A percentile compares a stretch with the other conserved stretches of the same genome.
phyloP scores from a whole-genome alignment of 768 basidiomycete species.

The Pisolithus tinctorius region DNA sequence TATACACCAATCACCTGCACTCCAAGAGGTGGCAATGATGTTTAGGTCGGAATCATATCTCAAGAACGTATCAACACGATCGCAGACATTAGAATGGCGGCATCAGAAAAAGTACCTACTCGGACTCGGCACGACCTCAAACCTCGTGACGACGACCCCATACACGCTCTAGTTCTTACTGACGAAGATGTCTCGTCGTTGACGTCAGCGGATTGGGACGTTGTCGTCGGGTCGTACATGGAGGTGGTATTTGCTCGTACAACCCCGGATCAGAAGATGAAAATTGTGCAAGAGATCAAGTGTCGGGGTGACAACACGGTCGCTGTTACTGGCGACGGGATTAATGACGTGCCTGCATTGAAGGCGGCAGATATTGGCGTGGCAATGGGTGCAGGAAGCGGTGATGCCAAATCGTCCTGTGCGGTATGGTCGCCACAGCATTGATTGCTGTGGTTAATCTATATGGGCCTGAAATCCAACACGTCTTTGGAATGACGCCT shows the following conservation, averaged over 20 bases:
- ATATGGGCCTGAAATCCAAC: conserved; percentile 39
- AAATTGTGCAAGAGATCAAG: conserved; percentile 51
- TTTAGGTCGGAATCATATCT: conserved; percentile 37
- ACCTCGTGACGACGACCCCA: conserved; percentile 31
- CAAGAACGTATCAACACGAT: conserved; percentile 31
- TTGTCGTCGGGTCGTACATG: conserved; percentile 30
- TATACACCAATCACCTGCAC: conserved; percentile 7
- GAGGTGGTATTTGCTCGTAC: conserved; percentile 49
- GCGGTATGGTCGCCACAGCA: conserved; percentile 34
- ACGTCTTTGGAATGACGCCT: conserved; percentile 35
- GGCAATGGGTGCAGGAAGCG: conserved; percentile 41
- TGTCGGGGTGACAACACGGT: conserved; percentile 41
- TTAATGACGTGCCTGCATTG: conserved; percentile 45
- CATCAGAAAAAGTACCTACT: conserved; percentile 6
- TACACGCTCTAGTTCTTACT: conserved; percentile 36
- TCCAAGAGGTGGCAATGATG: background rate
- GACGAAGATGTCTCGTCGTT: conserved; percentile 37
- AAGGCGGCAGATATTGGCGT: conserved; percentile 52
- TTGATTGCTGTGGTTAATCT: conserved; percentile 38
- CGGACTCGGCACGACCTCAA: conserved; percentile 18
- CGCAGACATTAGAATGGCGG: conserved; percentile 12
- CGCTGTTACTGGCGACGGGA: conserved; percentile 52
- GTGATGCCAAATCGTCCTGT: conserved; percentile 41
- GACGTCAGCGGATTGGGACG: conserved; percentile 33
- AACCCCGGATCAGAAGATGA: conserved; percentile 51